Conservation (phyloP, 176 grass and related monocot genomes). For the Typha latifolia region DNA sequence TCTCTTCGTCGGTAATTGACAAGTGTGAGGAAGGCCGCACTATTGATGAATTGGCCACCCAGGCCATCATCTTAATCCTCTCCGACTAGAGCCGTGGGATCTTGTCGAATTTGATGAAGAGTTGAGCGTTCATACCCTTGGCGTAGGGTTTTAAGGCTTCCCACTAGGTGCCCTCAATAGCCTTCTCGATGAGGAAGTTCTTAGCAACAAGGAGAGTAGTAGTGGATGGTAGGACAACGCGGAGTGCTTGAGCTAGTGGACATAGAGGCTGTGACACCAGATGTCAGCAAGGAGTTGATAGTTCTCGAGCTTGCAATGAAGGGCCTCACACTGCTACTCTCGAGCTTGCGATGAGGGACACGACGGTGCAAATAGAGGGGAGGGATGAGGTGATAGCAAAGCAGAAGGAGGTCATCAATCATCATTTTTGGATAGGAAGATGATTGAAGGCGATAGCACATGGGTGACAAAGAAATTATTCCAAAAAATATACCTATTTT, state of each 20-base stretch:
- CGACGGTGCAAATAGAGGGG: slow-evolving; percentile 51
- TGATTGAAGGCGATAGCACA: no score
- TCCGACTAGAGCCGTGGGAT: slow-evolving; percentile 29
- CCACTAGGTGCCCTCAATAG: slow-evolving; percentile 75
- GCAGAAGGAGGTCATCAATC: slow-evolving; percentile 13
- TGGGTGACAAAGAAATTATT: no score
- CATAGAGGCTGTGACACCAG: slow-evolving; percentile 70
- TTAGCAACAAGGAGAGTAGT: slow-evolving; percentile 65
- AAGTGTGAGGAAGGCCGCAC: no score
- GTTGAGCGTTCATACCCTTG: slow-evolving; percentile 95
- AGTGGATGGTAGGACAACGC: slow-evolving; percentile 50
- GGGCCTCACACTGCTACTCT: slow-evolving; percentile 58
- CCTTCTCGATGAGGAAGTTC: slow-evolving; percentile 83
- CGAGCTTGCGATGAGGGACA: slow-evolving; percentile 45
- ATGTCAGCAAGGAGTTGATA: slow-evolving; percentile 79
- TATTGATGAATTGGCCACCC: no score
- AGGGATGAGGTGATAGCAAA: background rate
- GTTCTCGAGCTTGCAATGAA: slow-evolving; percentile 36
- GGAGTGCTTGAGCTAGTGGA: slow-evolving; percentile 73
- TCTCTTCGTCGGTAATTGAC: no score
- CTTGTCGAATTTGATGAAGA: slow-evolving; percentile 90
- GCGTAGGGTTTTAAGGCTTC: slow-evolving; percentile 70
- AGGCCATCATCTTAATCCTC: no score
- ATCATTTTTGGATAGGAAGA: slow-evolving; percentile 5
- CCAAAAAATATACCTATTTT: no score